These are phyloP conservation scores for Cucumis melo DNA, from an alignment of 306 rosid genomes.

Conservation along the genomic window DNA sequence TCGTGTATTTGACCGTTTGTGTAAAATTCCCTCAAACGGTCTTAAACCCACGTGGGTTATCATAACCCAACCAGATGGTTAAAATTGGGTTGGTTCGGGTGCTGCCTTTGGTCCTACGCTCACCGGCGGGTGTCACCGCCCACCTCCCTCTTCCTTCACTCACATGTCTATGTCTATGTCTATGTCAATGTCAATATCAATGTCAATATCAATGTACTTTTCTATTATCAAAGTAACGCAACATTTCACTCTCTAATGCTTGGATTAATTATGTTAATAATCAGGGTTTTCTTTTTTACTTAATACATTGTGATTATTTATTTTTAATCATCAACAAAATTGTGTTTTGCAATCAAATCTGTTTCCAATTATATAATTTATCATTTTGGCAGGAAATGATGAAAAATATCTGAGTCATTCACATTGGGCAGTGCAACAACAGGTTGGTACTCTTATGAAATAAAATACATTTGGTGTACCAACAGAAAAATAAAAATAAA, in stretches of 20 bases:
- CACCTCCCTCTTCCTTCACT: background rate
- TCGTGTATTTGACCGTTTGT: constrained; percentile 3
- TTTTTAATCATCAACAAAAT: background rate
- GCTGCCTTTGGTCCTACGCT: constrained; percentile 4
- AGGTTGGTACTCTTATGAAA: background rate
- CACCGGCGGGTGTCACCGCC: background rate
- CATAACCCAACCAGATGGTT: constrained; percentile 3
- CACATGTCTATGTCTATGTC: background rate
- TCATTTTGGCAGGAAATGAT: background rate
- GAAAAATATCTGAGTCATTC: background rate
- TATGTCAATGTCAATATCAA: too few species aligned
- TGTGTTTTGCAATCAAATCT: background rate
- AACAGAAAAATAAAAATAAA: background rate
- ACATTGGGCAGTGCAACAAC: background rate
- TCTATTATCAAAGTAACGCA: too few species aligned
- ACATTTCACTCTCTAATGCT: too few species aligned
- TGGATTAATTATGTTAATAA: background rate
- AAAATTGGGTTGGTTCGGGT: constrained; percentile 1
- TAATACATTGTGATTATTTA: background rate
- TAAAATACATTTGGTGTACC: background rate
- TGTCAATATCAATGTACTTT: too few species aligned
- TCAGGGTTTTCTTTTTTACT: background rate
- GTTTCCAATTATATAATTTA: background rate
- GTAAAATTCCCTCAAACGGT: constrained; percentile 41
- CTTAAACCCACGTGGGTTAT: constrained; percentile 35